phyloP scores from a whole-genome alignment of 176 grass and related monocot species.

The Saccharum officinarum region DNA sequence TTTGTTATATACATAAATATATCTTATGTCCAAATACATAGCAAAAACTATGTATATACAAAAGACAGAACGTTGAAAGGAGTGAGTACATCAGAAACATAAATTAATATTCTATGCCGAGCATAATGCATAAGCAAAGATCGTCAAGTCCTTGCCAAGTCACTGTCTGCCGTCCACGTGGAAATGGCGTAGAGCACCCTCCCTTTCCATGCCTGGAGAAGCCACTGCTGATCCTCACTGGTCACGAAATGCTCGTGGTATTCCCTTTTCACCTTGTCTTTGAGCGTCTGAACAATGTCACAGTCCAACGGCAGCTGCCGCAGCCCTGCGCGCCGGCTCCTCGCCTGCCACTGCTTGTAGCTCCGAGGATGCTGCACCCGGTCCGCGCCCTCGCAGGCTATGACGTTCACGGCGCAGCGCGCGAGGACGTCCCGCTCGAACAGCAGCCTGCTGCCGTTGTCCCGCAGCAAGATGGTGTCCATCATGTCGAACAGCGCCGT shows the following conservation, averaged over 20 bases:
- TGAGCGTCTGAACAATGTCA: not conserved
- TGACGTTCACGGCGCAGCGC: conserved; percentile 15
- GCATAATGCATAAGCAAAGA: not conserved
- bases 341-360: conserved; percentile 47
- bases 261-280: not conserved
- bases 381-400: conserved; percentile 48
- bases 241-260: not conserved
- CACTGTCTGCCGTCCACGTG: not conserved
- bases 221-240: not conserved
- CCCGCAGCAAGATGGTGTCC: conserved; percentile 37
- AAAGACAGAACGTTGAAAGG: too few relatives aligned
- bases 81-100: too few relatives aligned
- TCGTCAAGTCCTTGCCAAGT: not conserved
- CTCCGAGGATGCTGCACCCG: conserved; percentile 33
- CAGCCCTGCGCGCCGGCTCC: conserved; percentile 19
- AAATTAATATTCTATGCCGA: too few relatives aligned
- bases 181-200: not conserved
- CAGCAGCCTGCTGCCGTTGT: not conserved
- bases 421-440: conserved; percentile 40
- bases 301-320: not conserved
- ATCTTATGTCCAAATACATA: too few relatives aligned
- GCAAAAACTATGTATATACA: too few relatives aligned
- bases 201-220: not conserved
- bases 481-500: conserved; percentile 39
- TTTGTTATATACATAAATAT: too few relatives aligned